Evolutionary conservation across 257 asterid species (phyloP).

Genomic region (Agastache rugosa): DNA sequence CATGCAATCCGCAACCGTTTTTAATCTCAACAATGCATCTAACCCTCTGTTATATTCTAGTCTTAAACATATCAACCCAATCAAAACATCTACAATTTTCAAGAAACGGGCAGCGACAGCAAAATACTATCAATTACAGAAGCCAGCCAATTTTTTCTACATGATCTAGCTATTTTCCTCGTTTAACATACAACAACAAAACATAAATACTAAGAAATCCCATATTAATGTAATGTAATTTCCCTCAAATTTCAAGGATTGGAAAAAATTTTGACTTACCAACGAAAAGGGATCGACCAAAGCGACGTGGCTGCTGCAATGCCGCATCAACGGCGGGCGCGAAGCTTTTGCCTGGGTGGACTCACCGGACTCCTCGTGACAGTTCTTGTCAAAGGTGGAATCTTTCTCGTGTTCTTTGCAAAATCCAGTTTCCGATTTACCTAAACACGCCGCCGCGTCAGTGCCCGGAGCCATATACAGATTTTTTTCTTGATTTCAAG

Average conservation of each 20-base stretch:
- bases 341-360: conserved; percentile 57
- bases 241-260: not conserved
- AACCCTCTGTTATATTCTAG: not conserved
- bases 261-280: conserved; percentile 61
- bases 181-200: not conserved
- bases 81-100: not conserved
- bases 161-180: not conserved
- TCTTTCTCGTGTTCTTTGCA: conserved; percentile 46
- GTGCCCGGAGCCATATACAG: conserved; percentile 63
- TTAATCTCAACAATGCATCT: not conserved
- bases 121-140: not conserved
- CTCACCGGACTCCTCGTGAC: conserved; percentile 50
- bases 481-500: not conserved
- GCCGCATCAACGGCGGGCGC: conserved; percentile 83
- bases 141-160: not conserved
- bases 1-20: not conserved
- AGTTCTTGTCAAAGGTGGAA: conserved; percentile 42
- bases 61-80: not conserved
- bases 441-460: conserved; percentile 44
- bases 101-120: not conserved
- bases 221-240: not conserved
- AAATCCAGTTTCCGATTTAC: conserved; percentile 53
- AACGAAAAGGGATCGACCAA: conserved; percentile 56
- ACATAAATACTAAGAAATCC: not conserved
- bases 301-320: conserved; percentile 80